These are phyloP conservation scores for Epicoccum sorghinum DNA, from an alignment of 2,329 filamentous ascomycete genomes.

Conservation along the genomic window DNA sequence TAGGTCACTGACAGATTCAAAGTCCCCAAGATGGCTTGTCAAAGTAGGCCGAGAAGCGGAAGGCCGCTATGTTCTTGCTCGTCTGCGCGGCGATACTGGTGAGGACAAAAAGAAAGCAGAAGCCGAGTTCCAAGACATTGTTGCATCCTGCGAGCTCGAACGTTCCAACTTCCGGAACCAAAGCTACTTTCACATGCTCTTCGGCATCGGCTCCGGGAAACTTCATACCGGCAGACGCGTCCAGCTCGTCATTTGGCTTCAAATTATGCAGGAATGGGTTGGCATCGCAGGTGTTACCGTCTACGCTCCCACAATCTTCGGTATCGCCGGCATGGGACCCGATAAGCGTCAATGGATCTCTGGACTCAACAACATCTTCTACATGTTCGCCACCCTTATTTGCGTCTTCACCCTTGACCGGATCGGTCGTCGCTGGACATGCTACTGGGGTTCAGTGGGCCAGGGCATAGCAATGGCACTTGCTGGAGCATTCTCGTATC, in stretches of 20 bases:
- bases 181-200: constrained; percentile 70
- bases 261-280: constrained; percentile 74
- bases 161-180: constrained; percentile 54
- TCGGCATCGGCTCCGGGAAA: constrained; percentile 68
- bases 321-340: constrained; percentile 69
- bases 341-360: constrained; percentile 51
- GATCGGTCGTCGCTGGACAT: constrained; percentile 71
- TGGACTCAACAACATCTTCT: constrained; percentile 58
- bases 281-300: constrained; percentile 73
- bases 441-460: constrained; percentile 70
- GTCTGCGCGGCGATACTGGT: constrained; percentile 65
- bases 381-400: constrained; percentile 69
- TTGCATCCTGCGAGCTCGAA: constrained; percentile 67
- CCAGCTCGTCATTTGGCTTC: constrained; percentile 73
- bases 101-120: constrained; percentile 54
- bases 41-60: constrained; percentile 71
- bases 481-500: constrained; percentile 66
- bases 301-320: constrained; percentile 62
- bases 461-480: constrained; percentile 72
- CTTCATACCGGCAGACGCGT: constrained; percentile 71
- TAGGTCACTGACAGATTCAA: neutral
- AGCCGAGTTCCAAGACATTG: constrained; percentile 69
- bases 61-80: constrained; percentile 67
- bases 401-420: constrained; percentile 73
- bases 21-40: constrained; percentile 61